Evolutionary conservation across 2,329 filamentous ascomycete genomes (phyloP).

Genomic region (Parastagonospora nodorum): DNA sequence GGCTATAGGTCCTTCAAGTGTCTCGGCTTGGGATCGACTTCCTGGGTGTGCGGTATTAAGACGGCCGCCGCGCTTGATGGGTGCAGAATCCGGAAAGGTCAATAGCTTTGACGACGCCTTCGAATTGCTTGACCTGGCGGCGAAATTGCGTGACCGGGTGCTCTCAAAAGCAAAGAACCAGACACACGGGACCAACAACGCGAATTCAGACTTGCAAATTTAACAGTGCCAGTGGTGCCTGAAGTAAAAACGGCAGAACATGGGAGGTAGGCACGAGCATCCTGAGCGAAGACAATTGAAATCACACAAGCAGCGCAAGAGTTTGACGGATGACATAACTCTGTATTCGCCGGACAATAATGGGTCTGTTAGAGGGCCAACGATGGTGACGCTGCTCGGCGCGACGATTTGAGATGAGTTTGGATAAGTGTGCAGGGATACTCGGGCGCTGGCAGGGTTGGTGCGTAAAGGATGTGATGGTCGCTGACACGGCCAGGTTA

Average conservation of each 20-base stretch:
- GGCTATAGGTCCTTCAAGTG: neutral
- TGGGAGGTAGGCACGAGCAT: neutral
- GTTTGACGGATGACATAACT: constrained; percentile 32
- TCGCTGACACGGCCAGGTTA: constrained; percentile 12
- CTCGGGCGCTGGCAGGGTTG: constrained; percentile 34
- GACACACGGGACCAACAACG: neutral
- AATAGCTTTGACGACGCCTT: constrained; percentile 22
- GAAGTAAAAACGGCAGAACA: constrained; percentile 5
- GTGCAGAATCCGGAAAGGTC: constrained; percentile 17
- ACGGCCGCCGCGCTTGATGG: constrained; percentile 4
- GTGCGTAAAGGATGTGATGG: constrained; percentile 24
- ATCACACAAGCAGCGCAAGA: constrained; percentile 8
- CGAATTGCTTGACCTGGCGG: constrained; percentile 29
- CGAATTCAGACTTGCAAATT: constrained; percentile 1
- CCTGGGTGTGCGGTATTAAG: constrained; percentile 13
- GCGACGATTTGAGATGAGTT: constrained; percentile 18
- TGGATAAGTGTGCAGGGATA: constrained; percentile 25
- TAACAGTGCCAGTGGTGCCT: constrained; percentile 5
- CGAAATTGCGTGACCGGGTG: constrained; percentile 33
- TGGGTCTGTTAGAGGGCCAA: constrained; percentile 4
- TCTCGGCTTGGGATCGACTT: constrained; percentile 4
- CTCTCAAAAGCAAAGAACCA: constrained; percentile 2
- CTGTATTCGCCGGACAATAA: constrained; percentile 10
- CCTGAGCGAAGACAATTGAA: constrained; percentile 4
- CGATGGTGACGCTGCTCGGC: constrained; percentile 16